Evolutionary conservation across 2,329 filamentous ascomycete genomes (phyloP).

Genomic region (Coniochaeta pulveracea): DNA sequence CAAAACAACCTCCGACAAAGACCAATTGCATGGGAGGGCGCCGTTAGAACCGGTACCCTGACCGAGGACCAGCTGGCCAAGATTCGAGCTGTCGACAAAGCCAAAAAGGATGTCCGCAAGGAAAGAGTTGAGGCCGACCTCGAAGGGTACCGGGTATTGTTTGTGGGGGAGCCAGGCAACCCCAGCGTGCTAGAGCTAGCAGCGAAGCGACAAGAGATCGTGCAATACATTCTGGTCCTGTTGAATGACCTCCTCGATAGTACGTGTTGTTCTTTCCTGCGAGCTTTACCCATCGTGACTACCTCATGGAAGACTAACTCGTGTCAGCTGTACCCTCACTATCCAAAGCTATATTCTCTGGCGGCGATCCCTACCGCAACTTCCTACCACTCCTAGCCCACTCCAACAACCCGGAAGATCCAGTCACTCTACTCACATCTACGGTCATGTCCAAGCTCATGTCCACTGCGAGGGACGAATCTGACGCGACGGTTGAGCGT

Average conservation of each 20-base stretch:
- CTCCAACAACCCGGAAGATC: slow-evolving; percentile 62
- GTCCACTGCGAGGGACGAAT: slow-evolving; percentile 51
- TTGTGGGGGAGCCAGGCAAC: slow-evolving; percentile 64
- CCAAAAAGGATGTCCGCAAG: slow-evolving; percentile 80
- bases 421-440: slow-evolving; percentile 81
- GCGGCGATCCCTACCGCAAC: slow-evolving; percentile 68
- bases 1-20: slow-evolving; percentile 96
- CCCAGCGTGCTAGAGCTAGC: slow-evolving; percentile 72
- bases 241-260: slow-evolving; percentile 79
- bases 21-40: slow-evolving; percentile 96
- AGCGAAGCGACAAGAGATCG: slow-evolving; percentile 75
- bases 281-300: background rate
- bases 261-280: slow-evolving; percentile 27
- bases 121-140: slow-evolving; percentile 72
- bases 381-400: slow-evolving; percentile 76
- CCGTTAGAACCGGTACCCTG: slow-evolving; percentile 84
- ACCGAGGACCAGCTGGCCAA: slow-evolving; percentile 88
- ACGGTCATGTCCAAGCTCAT: slow-evolving; percentile 76
- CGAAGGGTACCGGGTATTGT: slow-evolving; percentile 66
- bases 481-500: slow-evolving; percentile 51
- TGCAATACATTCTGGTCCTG: slow-evolving; percentile 90
- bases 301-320: slow-evolving; percentile 3
- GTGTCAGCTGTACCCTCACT: slow-evolving; percentile 65
- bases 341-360: slow-evolving; percentile 62
- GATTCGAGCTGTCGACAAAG: slow-evolving; percentile 94